Evolutionary conservation across 371 early-diverging fungal genomes (phyloP), one percentile per base, ranked within the genome.

Genomic region (Syncephalastrum contaminatum): DNA sequence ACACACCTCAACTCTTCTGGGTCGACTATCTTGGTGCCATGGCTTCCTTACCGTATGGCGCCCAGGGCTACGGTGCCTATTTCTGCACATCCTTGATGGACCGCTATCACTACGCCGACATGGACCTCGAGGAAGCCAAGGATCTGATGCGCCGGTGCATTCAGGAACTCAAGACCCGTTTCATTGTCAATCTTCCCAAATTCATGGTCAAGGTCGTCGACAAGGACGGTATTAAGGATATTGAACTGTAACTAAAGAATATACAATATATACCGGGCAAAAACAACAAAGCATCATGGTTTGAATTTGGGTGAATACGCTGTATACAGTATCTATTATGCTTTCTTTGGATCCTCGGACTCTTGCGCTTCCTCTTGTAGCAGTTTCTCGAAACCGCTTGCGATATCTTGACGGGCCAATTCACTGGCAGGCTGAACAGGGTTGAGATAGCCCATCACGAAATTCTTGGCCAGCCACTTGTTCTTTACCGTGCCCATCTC

Each of bases 31-130:
- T 97, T 60, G 89, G 91, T 18, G 81, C 92, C 1, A 79, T 86
- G 77, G 83, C 87, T 20, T 84, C 87, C 58, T 79, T 95, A 42
- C 88, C 91, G 36, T 96, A 85, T 74, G 96, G 92, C 18, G 90
- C 93, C 49, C 98, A 98, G 64, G 98, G 97, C 7, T 94, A 96
- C 60, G 92, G 92, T 43, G 78, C 91, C 18, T 96, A 92, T 81
- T 96, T 95, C 74, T 82, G 88, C 64, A 83, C 90, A 70, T 91
- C 95, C 43, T 79, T 95, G 21, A 84, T 98, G 89, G 98, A 98
- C 81, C 87, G 93, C 48, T 89, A 94, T 75, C 93, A 96, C 81
- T 80, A 80, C 44, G 72, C 83, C n/a, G 88, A 92, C 60, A 78
- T 98, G 77, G 69, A 85, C 36, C 69, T 92, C 43, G 95, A 93